These are phyloP conservation scores for Euptelea pleiosperma DNA, from an alignment of 164 flowering plant genomes.

Conservation along the genomic window DNA sequence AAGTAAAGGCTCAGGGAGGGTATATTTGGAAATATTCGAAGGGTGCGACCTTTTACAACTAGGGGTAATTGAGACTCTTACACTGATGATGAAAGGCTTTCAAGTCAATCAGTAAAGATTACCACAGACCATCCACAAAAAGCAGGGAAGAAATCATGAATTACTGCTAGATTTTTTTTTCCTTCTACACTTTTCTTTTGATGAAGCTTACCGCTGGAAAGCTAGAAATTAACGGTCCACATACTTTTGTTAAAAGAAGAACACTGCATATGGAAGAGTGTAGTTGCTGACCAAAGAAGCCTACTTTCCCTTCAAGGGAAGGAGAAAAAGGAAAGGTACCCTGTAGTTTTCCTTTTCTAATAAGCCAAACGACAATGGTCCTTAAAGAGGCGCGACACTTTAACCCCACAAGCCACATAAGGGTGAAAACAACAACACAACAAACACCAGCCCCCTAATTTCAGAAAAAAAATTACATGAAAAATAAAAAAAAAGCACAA, in stretches of 20 bases:
- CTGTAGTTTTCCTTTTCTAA: constrained; percentile 39
- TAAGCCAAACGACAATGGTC: constrained; percentile 51
- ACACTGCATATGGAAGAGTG: constrained; percentile 25
- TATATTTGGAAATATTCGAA: constrained; percentile 16
- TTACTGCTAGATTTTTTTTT: constrained; percentile 18
- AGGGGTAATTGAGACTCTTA: constrained; percentile 23
- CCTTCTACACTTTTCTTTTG: constrained; percentile 21
- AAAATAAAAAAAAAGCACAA: not conserved
- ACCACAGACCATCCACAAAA: constrained; percentile 26
- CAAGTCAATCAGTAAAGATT: constrained; percentile 25
- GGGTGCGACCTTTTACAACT: too few species aligned
- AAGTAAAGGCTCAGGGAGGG: too few species aligned
- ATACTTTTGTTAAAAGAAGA: constrained; percentile 26
- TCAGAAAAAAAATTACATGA: not conserved
- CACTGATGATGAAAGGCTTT: constrained; percentile 35
- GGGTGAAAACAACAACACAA: constrained; percentile 9
- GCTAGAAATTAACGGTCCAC: constrained; percentile 41
- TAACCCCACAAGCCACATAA: constrained; percentile 29
- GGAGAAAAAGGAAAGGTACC: constrained; percentile 28
- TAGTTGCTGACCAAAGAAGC: constrained; percentile 58
- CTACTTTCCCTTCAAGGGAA: constrained; percentile 47
- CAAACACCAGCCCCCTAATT: not conserved
- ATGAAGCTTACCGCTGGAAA: constrained; percentile 29
- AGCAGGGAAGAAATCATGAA: constrained; percentile 36
- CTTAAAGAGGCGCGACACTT: constrained; percentile 39